These are phyloP conservation scores for Chrysophaeum taylorii DNA, from an alignment of 352 stramenopile species.

Conservation along the genomic window DNA sequence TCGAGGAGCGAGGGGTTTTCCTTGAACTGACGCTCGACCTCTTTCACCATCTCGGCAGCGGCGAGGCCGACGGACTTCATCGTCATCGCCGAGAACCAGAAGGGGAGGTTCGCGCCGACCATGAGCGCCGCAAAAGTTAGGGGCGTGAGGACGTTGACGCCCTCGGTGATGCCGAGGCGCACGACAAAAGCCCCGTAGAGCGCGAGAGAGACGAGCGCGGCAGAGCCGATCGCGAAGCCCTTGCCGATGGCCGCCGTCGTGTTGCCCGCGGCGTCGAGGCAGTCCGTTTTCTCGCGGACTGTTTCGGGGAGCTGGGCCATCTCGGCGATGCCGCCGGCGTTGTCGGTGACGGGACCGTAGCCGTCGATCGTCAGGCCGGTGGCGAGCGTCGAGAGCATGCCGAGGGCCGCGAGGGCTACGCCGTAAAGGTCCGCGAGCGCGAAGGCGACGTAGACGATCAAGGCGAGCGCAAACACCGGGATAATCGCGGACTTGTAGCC, in stretches of 20 bases:
- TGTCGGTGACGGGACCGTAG: conserved; percentile 36
- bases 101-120: conserved; percentile 98
- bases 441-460: conserved; percentile 94
- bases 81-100: conserved; percentile 97
- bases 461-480: conserved; percentile 91
- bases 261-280: conserved; percentile 92
- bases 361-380: conserved; percentile 98
- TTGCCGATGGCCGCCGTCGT: conserved; percentile 98
- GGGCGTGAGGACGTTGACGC: conserved; percentile 92
- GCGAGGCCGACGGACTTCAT: conserved; percentile 98
- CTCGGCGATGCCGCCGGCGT: conserved; percentile 83
- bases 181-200: conserved; percentile 97
- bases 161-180: conserved; percentile 63
- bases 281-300: conserved; percentile 97
- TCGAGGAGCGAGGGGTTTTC: conserved; percentile 95
- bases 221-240: conserved; percentile 97
- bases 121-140: conserved; percentile 97
- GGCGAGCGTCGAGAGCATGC: conserved; percentile 95
- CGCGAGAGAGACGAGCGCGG: conserved; percentile 91
- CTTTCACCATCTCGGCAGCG: conserved; percentile 98
- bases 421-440: conserved; percentile 93
- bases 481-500: conserved; percentile 99
- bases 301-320: conserved; percentile 92
- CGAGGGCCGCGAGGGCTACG: conserved; percentile 86
- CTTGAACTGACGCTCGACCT: conserved; percentile 98